phyloP scores from a whole-genome alignment of 164 flowering plant species.

The Buxus sempervirens region DNA sequence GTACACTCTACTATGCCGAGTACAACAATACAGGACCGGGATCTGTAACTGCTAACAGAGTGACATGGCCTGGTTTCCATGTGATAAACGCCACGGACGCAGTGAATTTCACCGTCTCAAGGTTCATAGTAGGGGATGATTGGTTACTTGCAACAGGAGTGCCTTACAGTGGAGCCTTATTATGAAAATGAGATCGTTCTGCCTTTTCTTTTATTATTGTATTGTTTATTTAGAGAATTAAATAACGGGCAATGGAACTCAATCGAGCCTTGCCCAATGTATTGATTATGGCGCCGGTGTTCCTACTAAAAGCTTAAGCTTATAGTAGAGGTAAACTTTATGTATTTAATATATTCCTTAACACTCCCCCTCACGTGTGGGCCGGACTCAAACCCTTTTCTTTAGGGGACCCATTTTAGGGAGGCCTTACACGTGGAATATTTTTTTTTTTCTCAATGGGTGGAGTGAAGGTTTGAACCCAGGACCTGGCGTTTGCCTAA shows the following conservation, averaged over 20 bases:
- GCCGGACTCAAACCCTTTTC: no score
- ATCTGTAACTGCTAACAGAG: slow-evolving; percentile 24
- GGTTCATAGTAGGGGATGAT: slow-evolving; percentile 34
- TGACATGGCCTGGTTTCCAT: slow-evolving; percentile 40
- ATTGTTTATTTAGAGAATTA: neutral
- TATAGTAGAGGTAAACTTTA: no score
- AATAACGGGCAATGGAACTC: no score
- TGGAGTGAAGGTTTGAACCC: no score
- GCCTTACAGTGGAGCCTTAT: slow-evolving; percentile 25
- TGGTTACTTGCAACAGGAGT: slow-evolving; percentile 44
- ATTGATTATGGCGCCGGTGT: no score
- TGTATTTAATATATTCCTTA: no score
- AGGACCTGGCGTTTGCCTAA: no score
- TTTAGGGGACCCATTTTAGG: no score
- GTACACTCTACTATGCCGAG: slow-evolving; percentile 44
- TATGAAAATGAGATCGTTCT: neutral
- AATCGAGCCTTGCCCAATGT: neutral
- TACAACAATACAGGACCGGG: slow-evolving; percentile 40
- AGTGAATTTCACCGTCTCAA: slow-evolving; percentile 35
- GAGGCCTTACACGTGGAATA: no score
- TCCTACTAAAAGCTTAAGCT: no score
- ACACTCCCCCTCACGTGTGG: no score
- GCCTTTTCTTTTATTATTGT: neutral
- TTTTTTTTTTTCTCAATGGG: no score
- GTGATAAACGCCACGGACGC: slow-evolving; percentile 30